These are phyloP conservation scores for Lonicera japonica DNA, from an alignment of 129 eudicot genomes.

Conservation along the genomic window DNA sequence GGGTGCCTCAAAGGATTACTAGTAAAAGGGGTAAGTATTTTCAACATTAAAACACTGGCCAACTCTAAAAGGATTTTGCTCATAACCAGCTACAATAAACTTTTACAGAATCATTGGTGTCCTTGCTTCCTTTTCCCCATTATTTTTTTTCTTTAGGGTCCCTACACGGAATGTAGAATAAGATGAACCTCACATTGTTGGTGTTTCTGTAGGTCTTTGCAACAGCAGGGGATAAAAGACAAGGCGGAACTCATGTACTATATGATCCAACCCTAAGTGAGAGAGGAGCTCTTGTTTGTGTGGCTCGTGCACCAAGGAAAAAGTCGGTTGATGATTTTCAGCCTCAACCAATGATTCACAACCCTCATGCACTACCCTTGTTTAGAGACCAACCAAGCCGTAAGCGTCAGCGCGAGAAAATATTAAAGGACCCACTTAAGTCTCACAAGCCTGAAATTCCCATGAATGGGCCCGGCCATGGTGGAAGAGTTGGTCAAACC, in stretches of 20 bases:
- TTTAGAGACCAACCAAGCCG: conserved; percentile 99
- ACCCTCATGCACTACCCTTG: conserved; percentile 96
- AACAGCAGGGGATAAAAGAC: conserved; percentile 77
- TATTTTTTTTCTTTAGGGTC: background rate
- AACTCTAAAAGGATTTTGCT: too few species aligned
- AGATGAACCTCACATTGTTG: background rate
- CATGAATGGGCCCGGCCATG: conserved; percentile 86
- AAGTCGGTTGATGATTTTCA: conserved; percentile 85
- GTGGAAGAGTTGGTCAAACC: conserved; percentile 91
- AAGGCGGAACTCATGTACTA: conserved; percentile 90
- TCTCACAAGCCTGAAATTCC: conserved; percentile 98
- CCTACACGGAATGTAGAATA: too few species aligned
- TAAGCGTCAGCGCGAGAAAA: conserved; percentile 91
- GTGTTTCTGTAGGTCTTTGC: conserved; percentile 61
- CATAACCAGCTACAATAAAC: too few species aligned
- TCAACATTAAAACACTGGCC: too few species aligned
- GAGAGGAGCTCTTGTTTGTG: conserved; percentile 98
- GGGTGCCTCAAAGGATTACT: too few species aligned
- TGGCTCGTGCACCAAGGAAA: conserved; percentile 95
- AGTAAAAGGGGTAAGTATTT: too few species aligned
- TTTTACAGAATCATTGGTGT: too few species aligned
- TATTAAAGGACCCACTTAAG: conserved; percentile 85
- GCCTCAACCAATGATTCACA: conserved; percentile 78
- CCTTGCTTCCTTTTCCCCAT: background rate
- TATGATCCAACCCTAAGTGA: conserved; percentile 90